phyloP scores from a whole-genome alignment of 495 filamentous ascomycete genomes.

The Cryomyces antarcticus region DNA sequence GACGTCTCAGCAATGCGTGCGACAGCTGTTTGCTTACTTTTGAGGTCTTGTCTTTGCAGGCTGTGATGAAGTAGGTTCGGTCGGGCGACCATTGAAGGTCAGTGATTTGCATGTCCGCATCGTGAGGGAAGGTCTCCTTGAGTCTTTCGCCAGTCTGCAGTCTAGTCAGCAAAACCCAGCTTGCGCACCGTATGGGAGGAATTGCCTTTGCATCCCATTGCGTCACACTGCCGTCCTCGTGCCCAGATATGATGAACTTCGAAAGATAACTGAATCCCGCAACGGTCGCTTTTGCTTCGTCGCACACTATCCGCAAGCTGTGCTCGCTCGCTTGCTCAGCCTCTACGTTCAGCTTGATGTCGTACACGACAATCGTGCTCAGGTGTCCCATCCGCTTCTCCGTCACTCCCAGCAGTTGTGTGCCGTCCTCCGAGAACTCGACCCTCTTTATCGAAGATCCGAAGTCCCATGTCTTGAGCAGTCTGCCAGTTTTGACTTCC shows the following conservation, averaged over 20 bases:
- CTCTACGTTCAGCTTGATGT: constrained; percentile 59
- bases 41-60: constrained; percentile 91
- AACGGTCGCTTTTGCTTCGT: constrained; percentile 89
- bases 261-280: constrained; percentile 84
- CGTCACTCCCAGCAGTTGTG: constrained; percentile 72
- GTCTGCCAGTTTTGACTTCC: constrained; percentile 85
- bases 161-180: background rate
- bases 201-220: constrained; percentile 86
- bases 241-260: constrained; percentile 90
- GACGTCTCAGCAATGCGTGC: background rate
- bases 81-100: constrained; percentile 90
- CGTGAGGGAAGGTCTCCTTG: constrained; percentile 61
- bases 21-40: constrained; percentile 34
- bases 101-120: constrained; percentile 63
- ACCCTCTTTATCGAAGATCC: constrained; percentile 87
- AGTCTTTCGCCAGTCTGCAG: constrained; percentile 57
- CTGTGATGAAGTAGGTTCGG: constrained; percentile 92
- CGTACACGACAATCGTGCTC: constrained; percentile 77
- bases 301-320: constrained; percentile 64
- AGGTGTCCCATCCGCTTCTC: constrained; percentile 95
- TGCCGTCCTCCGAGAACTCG: constrained; percentile 87
- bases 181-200: background rate
- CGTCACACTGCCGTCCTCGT: constrained; percentile 85
- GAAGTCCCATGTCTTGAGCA: constrained; percentile 93
- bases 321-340: constrained; percentile 72